Evolutionary conservation across 1,284 basidiomycete species (phyloP).

Genomic region (Papiliotrema flavescens): DNA sequence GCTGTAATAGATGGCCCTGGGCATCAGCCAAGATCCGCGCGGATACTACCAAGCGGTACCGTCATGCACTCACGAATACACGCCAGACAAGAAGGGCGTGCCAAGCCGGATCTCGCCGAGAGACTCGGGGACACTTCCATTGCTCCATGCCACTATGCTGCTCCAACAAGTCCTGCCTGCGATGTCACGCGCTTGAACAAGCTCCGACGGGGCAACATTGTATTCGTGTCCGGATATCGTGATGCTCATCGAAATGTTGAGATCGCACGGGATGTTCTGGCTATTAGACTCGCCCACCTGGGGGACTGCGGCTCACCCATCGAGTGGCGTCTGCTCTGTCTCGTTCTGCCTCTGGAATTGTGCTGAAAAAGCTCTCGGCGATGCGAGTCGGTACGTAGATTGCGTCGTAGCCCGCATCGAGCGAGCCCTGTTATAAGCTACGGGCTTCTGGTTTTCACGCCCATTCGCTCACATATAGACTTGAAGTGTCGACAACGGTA

Average conservation of each 20-base stretch:
- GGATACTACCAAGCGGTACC: background rate
- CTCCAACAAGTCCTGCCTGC: slow-evolving; percentile 35
- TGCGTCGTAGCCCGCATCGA: slow-evolving; percentile 42
- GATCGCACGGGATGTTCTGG: slow-evolving; percentile 43
- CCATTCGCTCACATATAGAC: slow-evolving; percentile 19
- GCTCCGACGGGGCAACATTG: slow-evolving; percentile 23
- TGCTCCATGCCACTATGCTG: slow-evolving; percentile 39
- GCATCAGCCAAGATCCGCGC: background rate
- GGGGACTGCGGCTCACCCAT: slow-evolving; percentile 27
- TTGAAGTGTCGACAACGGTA: slow-evolving; percentile 18
- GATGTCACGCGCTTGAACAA: slow-evolving; percentile 28
- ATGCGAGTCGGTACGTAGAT: slow-evolving; percentile 34
- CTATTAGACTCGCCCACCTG: background rate
- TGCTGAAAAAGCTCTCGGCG: slow-evolving; percentile 29
- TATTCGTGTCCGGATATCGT: slow-evolving; percentile 28
- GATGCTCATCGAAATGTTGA: slow-evolving; percentile 32
- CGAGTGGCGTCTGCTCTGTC: slow-evolving; percentile 24
- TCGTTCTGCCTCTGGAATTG: slow-evolving; percentile 21
- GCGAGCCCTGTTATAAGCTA: slow-evolving; percentile 13
- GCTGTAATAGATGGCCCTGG: slow-evolving; percentile 39
- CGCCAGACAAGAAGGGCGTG: slow-evolving; percentile 40
- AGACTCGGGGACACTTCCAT: slow-evolving; percentile 31
- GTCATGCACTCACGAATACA: slow-evolving; percentile 39
- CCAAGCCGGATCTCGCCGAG: slow-evolving; percentile 41
- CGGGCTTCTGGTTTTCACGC: background rate